Conservation (phyloP, 805 yeast species). For the Lachancea waltii region DNA sequence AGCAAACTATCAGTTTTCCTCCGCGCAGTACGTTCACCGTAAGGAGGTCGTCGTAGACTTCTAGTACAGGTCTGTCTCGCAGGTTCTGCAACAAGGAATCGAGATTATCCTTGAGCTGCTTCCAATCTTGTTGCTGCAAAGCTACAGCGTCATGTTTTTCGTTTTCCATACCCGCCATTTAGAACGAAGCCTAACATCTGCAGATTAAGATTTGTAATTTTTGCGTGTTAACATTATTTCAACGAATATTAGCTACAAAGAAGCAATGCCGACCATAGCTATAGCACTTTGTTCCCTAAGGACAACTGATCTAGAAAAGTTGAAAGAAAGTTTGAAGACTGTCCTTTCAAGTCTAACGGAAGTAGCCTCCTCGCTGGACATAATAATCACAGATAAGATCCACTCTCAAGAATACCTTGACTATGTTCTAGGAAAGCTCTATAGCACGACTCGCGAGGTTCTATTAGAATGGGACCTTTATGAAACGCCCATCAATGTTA, state of each 20-base stretch:
- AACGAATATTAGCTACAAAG: too few relatives aligned
- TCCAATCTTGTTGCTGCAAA: slow-evolving; percentile 55
- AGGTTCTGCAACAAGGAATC: slow-evolving; percentile 44
- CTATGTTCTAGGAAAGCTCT: slow-evolving; percentile 23
- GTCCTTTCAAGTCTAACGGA: neutral
- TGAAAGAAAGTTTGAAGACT: neutral
- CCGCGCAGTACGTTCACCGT: slow-evolving; percentile 54
- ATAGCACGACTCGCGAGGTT: slow-evolving; percentile 25
- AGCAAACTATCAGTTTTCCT: slow-evolving; percentile 51
- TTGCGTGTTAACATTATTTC: too few relatives aligned
- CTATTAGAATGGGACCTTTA: slow-evolving; percentile 14
- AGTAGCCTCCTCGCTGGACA: slow-evolving; percentile 12
- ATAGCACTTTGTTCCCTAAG: neutral
- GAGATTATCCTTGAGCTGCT: slow-evolving; percentile 40
- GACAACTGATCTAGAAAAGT: neutral
- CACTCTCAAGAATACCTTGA: slow-evolving; percentile 21
- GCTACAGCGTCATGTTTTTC: slow-evolving; percentile 25
- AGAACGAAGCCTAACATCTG: neutral
- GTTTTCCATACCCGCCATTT: neutral
- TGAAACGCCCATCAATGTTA: slow-evolving; percentile 23
- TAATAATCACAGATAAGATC: slow-evolving; percentile 18
- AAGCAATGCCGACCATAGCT: slow-evolving; percentile 1
- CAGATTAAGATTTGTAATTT: neutral
- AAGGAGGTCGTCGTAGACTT: slow-evolving; percentile 45
- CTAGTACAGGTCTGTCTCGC: slow-evolving; percentile 41